A percentile compares a stretch with the other conserved stretches of the same genome.
These are phyloP conservation scores for Byssoonygena ceratinophila DNA, from an alignment of 2,329 filamentous ascomycete genomes.

Conservation along the genomic window DNA sequence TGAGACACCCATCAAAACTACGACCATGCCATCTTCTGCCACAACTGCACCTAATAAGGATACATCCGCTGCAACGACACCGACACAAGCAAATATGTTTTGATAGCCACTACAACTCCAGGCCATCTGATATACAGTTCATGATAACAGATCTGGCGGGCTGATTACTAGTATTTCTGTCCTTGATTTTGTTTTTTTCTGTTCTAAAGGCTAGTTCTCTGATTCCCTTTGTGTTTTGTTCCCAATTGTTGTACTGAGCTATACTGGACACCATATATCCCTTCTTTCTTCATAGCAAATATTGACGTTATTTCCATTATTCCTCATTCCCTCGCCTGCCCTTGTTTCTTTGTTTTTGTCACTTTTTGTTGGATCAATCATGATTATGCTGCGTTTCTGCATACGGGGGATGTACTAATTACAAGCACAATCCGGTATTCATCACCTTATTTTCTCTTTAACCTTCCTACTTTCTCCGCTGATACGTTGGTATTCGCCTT, in stretches of 20 bases:
- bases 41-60: background rate
- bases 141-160: background rate
- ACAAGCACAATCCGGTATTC: background rate
- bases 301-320: background rate
- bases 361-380: constrained; percentile 3
- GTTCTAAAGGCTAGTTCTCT: background rate
- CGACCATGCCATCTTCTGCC: constrained; percentile 1
- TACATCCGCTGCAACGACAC: background rate
- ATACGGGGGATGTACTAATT: background rate
- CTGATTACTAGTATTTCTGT: background rate
- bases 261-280: constrained; percentile 3
- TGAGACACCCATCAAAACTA: constrained; percentile 18
- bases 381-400: constrained; percentile 1
- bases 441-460: background rate
- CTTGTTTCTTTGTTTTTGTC: background rate
- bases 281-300: background rate
- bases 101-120: background rate
- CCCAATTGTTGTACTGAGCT: background rate
- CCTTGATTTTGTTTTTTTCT: background rate
- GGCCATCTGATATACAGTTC: background rate
- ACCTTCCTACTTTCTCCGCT: background rate
- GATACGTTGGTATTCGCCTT: background rate
- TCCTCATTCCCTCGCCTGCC: background rate
- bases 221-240: background rate
- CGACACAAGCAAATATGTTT: constrained; percentile 7